A percentile compares a stretch with the other conserved stretches of the same genome.
Conservation (phyloP, 139 green algal species). For the Yamagishiella unicocca region DNA sequence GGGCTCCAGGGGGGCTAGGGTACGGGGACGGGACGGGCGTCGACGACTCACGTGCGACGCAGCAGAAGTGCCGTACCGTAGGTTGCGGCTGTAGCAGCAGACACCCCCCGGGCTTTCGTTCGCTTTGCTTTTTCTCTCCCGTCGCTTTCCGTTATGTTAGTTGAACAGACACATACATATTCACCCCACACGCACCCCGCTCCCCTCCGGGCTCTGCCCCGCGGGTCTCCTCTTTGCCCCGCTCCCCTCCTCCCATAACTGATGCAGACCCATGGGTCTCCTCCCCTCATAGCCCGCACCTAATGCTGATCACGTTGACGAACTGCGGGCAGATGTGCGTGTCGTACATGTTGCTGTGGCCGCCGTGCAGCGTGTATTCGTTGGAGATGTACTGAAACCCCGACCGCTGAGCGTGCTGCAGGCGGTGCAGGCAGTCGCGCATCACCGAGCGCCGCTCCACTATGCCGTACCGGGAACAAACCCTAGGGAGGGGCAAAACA, state of each 20-base stretch:
- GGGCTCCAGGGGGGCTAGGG: neutral
- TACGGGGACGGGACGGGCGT: too few relatives aligned
- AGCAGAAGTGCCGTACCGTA: too few relatives aligned
- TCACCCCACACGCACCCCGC: neutral
- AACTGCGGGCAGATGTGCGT: conserved; percentile 36
- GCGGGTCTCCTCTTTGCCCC: too few relatives aligned
- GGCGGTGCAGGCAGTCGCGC: neutral
- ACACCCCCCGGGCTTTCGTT: too few relatives aligned
- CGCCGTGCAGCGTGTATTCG: conserved; percentile 36
- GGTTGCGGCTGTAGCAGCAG: too few relatives aligned
- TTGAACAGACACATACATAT: neutral
- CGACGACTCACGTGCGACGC: too few relatives aligned
- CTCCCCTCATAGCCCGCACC: too few relatives aligned
- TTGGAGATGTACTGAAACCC: conserved; percentile 1
- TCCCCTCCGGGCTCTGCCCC: neutral
- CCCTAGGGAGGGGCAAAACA: neutral
- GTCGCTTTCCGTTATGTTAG: neutral
- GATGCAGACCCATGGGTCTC: too few relatives aligned
- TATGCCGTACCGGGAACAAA: conserved; percentile 7
- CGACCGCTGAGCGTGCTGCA: neutral
- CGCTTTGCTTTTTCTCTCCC: too few relatives aligned
- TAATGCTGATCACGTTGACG: conserved; percentile 11
- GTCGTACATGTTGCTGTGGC: neutral
- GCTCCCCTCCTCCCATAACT: too few relatives aligned
- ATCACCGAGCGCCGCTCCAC: neutral